These are phyloP conservation scores for Lagerstroemia speciosa DNA, from an alignment of 345 rosid genomes.

Conservation along the genomic window DNA sequence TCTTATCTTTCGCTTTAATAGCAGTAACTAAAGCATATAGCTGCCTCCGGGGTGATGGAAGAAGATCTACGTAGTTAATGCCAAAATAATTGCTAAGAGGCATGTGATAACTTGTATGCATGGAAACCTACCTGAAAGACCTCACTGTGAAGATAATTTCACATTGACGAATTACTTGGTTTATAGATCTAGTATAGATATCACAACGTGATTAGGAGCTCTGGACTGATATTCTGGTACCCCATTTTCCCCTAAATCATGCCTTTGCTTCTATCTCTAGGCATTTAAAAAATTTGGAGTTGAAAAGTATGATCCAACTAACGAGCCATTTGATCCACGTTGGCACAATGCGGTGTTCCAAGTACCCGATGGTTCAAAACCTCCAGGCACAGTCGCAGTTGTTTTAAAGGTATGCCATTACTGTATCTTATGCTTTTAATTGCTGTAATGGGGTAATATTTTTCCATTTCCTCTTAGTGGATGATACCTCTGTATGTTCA, in stretches of 20 bases:
- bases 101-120: not conserved
- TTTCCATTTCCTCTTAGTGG: not conserved
- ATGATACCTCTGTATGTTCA: not conserved
- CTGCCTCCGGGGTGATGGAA: not conserved
- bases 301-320: conserved; percentile 64
- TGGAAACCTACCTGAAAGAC: not conserved
- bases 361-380: conserved; percentile 75
- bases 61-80: not conserved
- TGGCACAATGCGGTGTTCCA: conserved; percentile 79
- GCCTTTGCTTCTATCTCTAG: conserved; percentile 22
- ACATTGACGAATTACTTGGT: not conserved
- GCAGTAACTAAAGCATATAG: not conserved
- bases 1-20: not conserved
- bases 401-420: conserved; percentile 59
- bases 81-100: not conserved
- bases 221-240: not conserved
- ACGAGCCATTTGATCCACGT: conserved; percentile 89
- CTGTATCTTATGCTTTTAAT: not conserved
- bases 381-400: conserved; percentile 72
- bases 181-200: not conserved
- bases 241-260: not conserved
- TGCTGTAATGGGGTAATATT: not conserved
- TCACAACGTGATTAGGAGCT: not conserved
- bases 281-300: conserved; percentile 70
- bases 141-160: not conserved